Conservation (phyloP, 495 filamentous ascomycete genomes). For the Lineolata rhizophorae region DNA sequence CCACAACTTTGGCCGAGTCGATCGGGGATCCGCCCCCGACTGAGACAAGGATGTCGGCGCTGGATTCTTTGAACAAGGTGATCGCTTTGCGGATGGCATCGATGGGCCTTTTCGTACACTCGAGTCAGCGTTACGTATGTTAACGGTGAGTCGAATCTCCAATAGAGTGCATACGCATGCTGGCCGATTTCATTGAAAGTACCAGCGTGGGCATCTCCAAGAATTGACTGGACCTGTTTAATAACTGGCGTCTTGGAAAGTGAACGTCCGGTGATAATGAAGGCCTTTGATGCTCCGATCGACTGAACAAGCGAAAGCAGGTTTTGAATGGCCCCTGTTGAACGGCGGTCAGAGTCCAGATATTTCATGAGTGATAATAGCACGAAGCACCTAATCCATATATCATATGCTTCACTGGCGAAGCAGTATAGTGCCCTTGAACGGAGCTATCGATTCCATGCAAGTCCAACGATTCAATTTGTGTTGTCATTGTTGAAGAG, state of each 20-base stretch:
- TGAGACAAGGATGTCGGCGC: slow-evolving; percentile 25
- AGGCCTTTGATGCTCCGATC: slow-evolving; percentile 27
- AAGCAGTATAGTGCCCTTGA: too few relatives aligned
- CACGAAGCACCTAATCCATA: too few relatives aligned
- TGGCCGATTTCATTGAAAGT: slow-evolving; percentile 26
- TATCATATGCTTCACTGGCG: too few relatives aligned
- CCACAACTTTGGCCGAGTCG: slow-evolving; percentile 25
- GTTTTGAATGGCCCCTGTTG: too few relatives aligned
- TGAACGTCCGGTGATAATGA: slow-evolving; percentile 27
- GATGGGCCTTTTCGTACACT: slow-evolving; percentile 24
- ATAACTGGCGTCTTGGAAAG: slow-evolving; percentile 24
- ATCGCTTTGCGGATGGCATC: slow-evolving; percentile 19
- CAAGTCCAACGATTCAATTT: too few relatives aligned
- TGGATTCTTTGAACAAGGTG: slow-evolving; percentile 16
- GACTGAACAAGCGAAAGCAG: too few relatives aligned
- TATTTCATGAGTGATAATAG: too few relatives aligned
- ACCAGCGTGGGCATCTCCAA: slow-evolving; percentile 22
- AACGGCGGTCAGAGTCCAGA: too few relatives aligned
- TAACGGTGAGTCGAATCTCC: too few relatives aligned
- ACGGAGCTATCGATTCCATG: too few relatives aligned
- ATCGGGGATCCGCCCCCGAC: slow-evolving; percentile 28
- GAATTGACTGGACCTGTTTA: slow-evolving; percentile 21
- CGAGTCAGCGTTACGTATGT: too few relatives aligned
- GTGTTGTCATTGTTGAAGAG: too few relatives aligned
- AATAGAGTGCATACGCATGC: slow-evolving; percentile 25